Evolutionary conservation across 164 flowering plant genomes (phyloP).

Genomic region (Houttuynia cordata): DNA sequence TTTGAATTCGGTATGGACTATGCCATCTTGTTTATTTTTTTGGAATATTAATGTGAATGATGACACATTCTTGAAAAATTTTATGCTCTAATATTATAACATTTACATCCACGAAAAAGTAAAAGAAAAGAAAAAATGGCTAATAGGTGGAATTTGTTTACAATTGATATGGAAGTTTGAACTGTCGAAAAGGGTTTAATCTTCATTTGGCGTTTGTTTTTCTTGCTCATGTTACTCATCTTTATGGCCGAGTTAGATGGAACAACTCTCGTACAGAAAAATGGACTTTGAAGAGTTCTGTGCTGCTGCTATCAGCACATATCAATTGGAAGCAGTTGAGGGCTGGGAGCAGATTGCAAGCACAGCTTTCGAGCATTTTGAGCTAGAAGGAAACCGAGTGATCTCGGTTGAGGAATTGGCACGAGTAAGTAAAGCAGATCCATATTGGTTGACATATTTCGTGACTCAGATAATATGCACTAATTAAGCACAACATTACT

Average conservation of each 20-base stretch:
- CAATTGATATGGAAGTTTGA: too few relatives aligned
- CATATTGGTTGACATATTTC: background rate
- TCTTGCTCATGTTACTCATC: background rate
- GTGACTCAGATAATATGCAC: background rate
- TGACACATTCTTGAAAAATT: background rate
- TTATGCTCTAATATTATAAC: too few relatives aligned
- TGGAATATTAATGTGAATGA: background rate
- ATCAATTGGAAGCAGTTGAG: conserved; percentile 85
- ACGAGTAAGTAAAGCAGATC: conserved; percentile 27
- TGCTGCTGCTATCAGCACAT: conserved; percentile 81
- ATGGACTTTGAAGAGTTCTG: conserved; percentile 90
- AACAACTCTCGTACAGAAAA: conserved; percentile 44
- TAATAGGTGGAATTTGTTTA: too few relatives aligned
- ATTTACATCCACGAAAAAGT: too few relatives aligned
- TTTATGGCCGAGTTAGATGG: conserved; percentile 46
- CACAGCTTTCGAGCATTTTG: conserved; percentile 64
- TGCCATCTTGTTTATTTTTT: background rate
- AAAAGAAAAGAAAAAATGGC: too few relatives aligned
- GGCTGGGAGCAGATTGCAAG: conserved; percentile 72
- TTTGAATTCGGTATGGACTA: conserved; percentile 39
- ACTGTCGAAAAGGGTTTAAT: background rate
- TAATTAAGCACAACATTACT: background rate
- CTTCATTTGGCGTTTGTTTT: background rate
- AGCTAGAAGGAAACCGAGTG: conserved; percentile 66
- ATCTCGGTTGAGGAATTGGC: conserved; percentile 75